Conservation (phyloP, 495 filamentous ascomycete genomes). For the Daldinia decipiens region DNA sequence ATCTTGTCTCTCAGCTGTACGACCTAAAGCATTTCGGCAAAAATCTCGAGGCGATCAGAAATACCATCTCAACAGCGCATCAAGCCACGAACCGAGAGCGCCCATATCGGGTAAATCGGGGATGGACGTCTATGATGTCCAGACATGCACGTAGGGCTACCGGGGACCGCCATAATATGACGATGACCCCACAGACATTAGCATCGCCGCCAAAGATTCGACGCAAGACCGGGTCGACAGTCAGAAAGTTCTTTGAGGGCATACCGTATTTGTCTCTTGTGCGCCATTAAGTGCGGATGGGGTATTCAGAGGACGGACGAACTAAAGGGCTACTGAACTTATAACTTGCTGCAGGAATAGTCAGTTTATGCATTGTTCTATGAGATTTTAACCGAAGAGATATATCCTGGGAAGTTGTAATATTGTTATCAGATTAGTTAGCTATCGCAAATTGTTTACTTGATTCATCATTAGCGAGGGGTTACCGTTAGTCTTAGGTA, state of each 20-base stretch:
- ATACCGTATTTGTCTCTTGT: neutral
- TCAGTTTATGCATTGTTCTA: too few relatives aligned
- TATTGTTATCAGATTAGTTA: too few relatives aligned
- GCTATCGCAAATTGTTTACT: too few relatives aligned
- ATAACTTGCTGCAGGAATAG: too few relatives aligned
- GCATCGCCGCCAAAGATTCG: neutral
- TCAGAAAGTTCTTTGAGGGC: neutral
- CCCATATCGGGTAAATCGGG: neutral
- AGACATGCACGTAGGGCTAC: neutral
- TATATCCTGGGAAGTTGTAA: too few relatives aligned
- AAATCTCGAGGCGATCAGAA: neutral
- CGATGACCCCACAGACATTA: neutral
- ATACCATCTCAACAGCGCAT: neutral
- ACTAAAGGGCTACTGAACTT: too few relatives aligned
- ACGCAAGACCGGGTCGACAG: neutral
- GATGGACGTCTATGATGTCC: neutral
- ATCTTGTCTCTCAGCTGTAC: neutral
- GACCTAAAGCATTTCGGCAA: neutral
- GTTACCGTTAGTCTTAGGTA: too few relatives aligned
- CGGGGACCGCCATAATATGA: neutral
- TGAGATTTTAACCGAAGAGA: too few relatives aligned
- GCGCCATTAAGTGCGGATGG: neutral
- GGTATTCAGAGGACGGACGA: too few relatives aligned
- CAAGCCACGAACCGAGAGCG: neutral
- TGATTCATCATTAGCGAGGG: too few relatives aligned